Percentiles rank a stretch among this genome's conserved stretches.
phyloP scores from a whole-genome alignment of 1,139 yeast genomes.

The Petasospora rhodanensis region DNA sequence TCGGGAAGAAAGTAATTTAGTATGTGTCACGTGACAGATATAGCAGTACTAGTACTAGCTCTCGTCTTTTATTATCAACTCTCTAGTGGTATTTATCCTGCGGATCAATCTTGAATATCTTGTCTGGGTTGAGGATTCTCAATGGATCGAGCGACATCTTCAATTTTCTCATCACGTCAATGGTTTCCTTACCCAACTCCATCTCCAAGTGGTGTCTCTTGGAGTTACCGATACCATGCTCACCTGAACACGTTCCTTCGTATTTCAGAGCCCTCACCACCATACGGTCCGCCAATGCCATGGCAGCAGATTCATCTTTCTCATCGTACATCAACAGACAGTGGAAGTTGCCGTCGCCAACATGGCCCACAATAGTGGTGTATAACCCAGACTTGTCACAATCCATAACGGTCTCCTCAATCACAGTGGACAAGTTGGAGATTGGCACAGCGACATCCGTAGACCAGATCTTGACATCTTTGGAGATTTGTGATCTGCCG shows the following conservation, averaged over 20 bases:
- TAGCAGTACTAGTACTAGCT: no score
- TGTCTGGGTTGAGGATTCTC: slow-evolving; percentile 56
- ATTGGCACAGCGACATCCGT: slow-evolving; percentile 90
- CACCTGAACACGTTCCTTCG: slow-evolving; percentile 67
- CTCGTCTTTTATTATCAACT: no score
- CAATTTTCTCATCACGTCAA: slow-evolving; percentile 52
- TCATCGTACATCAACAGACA: slow-evolving; percentile 44
- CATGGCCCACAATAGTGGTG: slow-evolving; percentile 65
- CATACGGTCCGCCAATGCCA: slow-evolving; percentile 32
- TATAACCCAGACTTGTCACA: slow-evolving; percentile 67
- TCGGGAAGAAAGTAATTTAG: no score
- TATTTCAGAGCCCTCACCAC: slow-evolving; percentile 34
- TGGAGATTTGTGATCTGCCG: slow-evolving; percentile 44
- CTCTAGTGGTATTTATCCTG: slow-evolving; percentile 28
- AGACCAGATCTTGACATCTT: slow-evolving; percentile 71
- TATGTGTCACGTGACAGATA: no score
- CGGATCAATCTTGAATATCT: slow-evolving; percentile 55
- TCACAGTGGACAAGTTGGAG: slow-evolving; percentile 58
- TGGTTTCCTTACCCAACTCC: slow-evolving; percentile 49
- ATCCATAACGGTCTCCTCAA: slow-evolving; percentile 52
- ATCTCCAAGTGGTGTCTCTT: slow-evolving; percentile 45
- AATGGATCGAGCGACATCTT: slow-evolving; percentile 54
- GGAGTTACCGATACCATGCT: slow-evolving; percentile 61
- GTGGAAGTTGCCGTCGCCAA: slow-evolving; percentile 72
- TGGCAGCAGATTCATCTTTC: slow-evolving; percentile 29